Base-by-base conservation (phyloP, 2,329 filamentous ascomycete species). In the Phialemoniopsis sp. region DNA sequence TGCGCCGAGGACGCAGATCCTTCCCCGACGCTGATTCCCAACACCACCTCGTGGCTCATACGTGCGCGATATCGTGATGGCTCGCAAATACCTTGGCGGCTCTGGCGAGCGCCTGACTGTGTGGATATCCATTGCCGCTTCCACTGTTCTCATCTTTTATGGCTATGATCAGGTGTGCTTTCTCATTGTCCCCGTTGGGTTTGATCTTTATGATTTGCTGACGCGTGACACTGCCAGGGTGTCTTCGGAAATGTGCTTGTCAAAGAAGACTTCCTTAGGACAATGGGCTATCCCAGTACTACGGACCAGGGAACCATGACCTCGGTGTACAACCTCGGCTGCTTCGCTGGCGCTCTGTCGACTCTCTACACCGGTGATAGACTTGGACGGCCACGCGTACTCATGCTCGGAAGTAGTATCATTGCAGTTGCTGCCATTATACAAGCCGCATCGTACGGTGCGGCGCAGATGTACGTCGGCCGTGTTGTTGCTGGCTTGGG, bases 51-150 rank as follows among this genome's bases (percentile, higher is more conserved):
- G 6, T 26, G 21, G 21, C 10, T 6, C 21, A 26, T 26, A 10
- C 21, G 6, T 6, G 6, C 21, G 21, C 10, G 21, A 26, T 26
- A 26, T 26, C 21, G 21, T 26, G 21, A 26, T 26, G 2, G 21
- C 19, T 13, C 38, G 21, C 13, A 67, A 64, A 48, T 75, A 73
- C 43, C 63, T 73, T 36, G 71, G 70, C 44, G 70, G 70, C 28
- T 71, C 68, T 32, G 71, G 71, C 26, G 62, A 70, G 43, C 53
- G 58, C 19, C 58, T 75, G n/a, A 74, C 70, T 1, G 58, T 74
- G 13, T 73, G 70, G 70, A 73, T 75, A 32, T 70, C 66, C 5
- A 56, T 74, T 14, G 68, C 70, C 12, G 68, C 70, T 1, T 68
- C 63, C 2, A 74, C 68, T 0, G 68, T 73, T 5, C 54, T 73